Conservation (phyloP, 2,329 filamentous ascomycete genomes). For the Nigrospora osmanthi region DNA sequence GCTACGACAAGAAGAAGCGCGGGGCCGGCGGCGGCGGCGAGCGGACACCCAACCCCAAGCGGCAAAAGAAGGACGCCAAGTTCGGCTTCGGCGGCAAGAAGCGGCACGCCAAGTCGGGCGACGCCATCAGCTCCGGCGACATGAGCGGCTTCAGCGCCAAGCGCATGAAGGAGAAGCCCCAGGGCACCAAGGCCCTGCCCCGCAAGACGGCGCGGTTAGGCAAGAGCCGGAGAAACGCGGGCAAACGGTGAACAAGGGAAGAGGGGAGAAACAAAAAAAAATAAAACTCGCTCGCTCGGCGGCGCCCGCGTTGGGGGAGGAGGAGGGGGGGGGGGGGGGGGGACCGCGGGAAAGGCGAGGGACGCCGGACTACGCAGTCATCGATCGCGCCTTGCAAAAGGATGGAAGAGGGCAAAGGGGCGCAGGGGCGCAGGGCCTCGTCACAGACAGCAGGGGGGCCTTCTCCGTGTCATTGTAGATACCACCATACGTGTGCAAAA, state of each 20-base stretch:
- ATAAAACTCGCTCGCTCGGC: no score
- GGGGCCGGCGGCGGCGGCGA: conserved; percentile 27
- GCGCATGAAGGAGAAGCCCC: conserved; percentile 63
- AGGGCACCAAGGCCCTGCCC: conserved; percentile 23
- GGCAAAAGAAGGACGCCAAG: conserved; percentile 90
- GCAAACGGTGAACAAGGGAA: conserved; percentile 21
- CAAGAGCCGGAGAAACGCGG: conserved; percentile 43
- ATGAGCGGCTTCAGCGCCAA: conserved; percentile 71
- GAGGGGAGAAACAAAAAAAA: no score
- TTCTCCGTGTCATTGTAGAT: background rate
- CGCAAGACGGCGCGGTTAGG: conserved; percentile 36
- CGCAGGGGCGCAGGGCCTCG: no score
- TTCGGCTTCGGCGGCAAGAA: conserved; percentile 97
- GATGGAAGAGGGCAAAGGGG: no score
- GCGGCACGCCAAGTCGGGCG: conserved; percentile 80
- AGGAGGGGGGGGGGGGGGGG: no score
- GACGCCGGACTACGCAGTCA: conserved; percentile 3
- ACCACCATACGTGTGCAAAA: conserved; percentile 1
- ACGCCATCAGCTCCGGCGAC: conserved; percentile 76
- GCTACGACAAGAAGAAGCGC: conserved; percentile 34
- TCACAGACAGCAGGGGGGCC: no score
- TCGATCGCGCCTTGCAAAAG: no score
- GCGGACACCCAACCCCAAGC: conserved; percentile 55
- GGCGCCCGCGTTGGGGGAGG: no score
- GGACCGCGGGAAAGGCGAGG: no score